These are phyloP conservation scores for Phytophthora capsici DNA, from an alignment of 352 stramenopile species.

Conservation along the genomic window DNA sequence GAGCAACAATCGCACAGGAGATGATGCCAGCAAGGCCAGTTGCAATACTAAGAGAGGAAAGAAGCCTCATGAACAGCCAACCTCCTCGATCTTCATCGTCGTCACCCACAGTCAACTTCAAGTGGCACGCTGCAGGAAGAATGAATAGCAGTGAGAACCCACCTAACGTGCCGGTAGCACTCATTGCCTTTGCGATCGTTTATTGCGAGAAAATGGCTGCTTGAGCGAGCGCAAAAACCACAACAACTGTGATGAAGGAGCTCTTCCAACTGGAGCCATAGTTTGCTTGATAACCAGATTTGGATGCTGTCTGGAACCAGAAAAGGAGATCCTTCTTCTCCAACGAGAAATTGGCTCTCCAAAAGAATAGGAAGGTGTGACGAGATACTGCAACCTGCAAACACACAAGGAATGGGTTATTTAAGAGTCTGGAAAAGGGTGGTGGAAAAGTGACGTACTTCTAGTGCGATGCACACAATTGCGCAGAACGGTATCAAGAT, in stretches of 20 bases:
- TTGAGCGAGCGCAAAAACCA: conserved; percentile 44
- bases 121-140: conserved; percentile 52
- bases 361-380: conserved; percentile 52
- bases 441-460: conserved; percentile 34
- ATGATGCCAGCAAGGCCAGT: conserved; percentile 40
- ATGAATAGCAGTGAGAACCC: conserved; percentile 57
- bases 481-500: conserved; percentile 48
- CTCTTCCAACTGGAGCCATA: conserved; percentile 12
- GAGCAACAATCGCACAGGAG: conserved; percentile 40
- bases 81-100: conserved; percentile 25
- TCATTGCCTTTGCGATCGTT: conserved; percentile 41
- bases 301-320: conserved; percentile 29
- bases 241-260: conserved; percentile 28
- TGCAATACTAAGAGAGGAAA: conserved; percentile 42
- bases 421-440: neutral
- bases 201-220: conserved; percentile 43
- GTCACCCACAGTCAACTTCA: conserved; percentile 42
- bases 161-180: conserved; percentile 47
- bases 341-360: conserved; percentile 15
- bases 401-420: neutral
- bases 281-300: conserved; percentile 14
- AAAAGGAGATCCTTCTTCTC: conserved; percentile 51
- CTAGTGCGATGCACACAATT: conserved; percentile 50
- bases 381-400: conserved; percentile 54
- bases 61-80: conserved; percentile 35